These are phyloP conservation scores for Stenogyne calaminthoides DNA, from an alignment of 305 asterid species.

Conservation along the genomic window DNA sequence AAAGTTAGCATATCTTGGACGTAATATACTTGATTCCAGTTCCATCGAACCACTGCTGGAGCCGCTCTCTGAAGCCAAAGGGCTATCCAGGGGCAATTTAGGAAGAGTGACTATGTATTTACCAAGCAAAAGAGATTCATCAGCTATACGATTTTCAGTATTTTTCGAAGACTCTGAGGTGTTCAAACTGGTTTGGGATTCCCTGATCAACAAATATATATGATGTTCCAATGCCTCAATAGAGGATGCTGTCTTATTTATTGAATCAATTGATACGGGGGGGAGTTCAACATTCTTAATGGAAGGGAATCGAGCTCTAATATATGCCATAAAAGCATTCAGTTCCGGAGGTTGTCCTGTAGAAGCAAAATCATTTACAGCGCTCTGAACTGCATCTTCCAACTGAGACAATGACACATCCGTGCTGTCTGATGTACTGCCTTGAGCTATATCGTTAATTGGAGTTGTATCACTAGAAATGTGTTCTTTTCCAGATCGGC, in stretches of 20 bases:
- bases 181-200: constrained; percentile 36
- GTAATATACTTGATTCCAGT: constrained; percentile 34
- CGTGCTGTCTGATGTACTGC: constrained; percentile 37
- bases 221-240: constrained; percentile 67
- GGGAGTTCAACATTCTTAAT: constrained; percentile 56
- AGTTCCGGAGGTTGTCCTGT: constrained; percentile 65
- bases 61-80: constrained; percentile 60
- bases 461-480: constrained; percentile 39
- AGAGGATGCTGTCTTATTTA: constrained; percentile 43
- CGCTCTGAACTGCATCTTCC: constrained; percentile 61
- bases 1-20: constrained; percentile 54
- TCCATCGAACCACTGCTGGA: constrained; percentile 43
- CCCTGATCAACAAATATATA: constrained; percentile 54
- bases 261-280: constrained; percentile 36
- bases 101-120: constrained; percentile 78
- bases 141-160: constrained; percentile 33
- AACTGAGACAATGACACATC: constrained; percentile 51
- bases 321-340: constrained; percentile 59
- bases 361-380: constrained; percentile 65
- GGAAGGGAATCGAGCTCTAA: constrained; percentile 61
- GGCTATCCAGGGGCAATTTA: constrained; percentile 54
- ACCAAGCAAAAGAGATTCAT: constrained; percentile 68
- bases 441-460: constrained; percentile 35
- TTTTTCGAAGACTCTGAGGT: constrained; percentile 33
- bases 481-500: constrained; percentile 58